These are phyloP conservation scores for Chionographis japonica DNA, from an alignment of 106 monocot genomes.

Conservation along the genomic window DNA sequence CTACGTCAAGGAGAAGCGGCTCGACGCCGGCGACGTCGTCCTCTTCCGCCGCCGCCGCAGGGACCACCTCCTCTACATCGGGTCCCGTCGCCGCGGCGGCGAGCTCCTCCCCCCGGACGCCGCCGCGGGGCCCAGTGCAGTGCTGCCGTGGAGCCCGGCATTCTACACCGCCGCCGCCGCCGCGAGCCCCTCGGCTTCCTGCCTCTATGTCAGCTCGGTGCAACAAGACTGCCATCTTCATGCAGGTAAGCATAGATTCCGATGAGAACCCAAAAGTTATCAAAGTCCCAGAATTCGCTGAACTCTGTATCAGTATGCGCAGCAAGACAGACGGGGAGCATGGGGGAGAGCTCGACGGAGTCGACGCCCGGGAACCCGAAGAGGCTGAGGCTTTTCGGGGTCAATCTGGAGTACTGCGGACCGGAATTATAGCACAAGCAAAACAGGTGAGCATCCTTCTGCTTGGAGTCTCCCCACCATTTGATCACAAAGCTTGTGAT, in stretches of 20 bases:
- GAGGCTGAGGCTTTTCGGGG: conserved; percentile 16
- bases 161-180: not conserved
- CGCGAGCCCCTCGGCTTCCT: conserved; percentile 4
- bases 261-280: no score
- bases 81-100: not conserved
- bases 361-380: not conserved
- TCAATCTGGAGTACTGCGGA: conserved; percentile 7
- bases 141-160: not conserved
- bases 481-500: no score
- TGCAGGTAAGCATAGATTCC: not conserved
- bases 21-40: conserved; percentile 33
- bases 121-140: not conserved
- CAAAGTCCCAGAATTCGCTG: no score
- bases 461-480: no score
- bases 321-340: not conserved
- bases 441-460: not conserved
- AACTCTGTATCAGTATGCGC: not conserved
- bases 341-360: not conserved
- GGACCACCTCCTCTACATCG: conserved; percentile 7
- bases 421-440: not conserved
- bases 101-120: not conserved
- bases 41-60: conserved; percentile 4
- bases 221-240: conserved; percentile 8
- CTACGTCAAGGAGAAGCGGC: conserved; percentile 30
- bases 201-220: conserved; percentile 6